Percentiles rank a stretch among this genome's conserved stretches.
Conservation (phyloP, 169 alveolate genomes). For the Plasmodium gonderi region DNA sequence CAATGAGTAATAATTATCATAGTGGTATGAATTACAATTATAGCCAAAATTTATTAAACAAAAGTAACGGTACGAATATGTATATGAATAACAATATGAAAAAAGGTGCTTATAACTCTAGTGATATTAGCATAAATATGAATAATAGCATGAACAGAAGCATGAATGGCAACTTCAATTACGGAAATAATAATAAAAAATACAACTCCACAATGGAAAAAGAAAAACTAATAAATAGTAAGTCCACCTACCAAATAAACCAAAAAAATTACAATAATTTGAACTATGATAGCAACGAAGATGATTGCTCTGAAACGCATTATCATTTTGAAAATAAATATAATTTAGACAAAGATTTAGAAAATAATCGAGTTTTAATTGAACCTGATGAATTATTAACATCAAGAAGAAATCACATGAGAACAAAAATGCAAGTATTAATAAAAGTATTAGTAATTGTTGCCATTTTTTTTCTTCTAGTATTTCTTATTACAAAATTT, state of each 20-base stretch:
- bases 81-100: neutral
- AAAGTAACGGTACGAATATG: neutral
- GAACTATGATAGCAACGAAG: neutral
- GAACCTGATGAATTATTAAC: slow-evolving; percentile 18
- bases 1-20: slow-evolving; percentile 19
- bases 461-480: slow-evolving; percentile 7
- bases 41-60: neutral
- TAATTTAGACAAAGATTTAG: slow-evolving; percentile 41
- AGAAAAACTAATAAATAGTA: slow-evolving; percentile 37
- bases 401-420: slow-evolving; percentile 8
- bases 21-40: slow-evolving; percentile 14
- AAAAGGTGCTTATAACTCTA: too few relatives aligned
- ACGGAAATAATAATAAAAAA: slow-evolving; percentile 14
- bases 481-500: slow-evolving; percentile 35
- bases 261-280: slow-evolving; percentile 1
- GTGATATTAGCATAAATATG: neutral
- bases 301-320: slow-evolving; percentile 50
- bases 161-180: neutral
- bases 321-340: slow-evolving; percentile 69
- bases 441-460: slow-evolving; percentile 11
- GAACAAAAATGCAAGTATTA: slow-evolving; percentile 20
- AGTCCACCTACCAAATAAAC: neutral
- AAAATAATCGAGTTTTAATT: slow-evolving; percentile 8
- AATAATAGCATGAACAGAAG: neutral
- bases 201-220: slow-evolving; percentile 15